phyloP scores from a whole-genome alignment of 805 yeast species.

The Nematodospora valgi region DNA sequence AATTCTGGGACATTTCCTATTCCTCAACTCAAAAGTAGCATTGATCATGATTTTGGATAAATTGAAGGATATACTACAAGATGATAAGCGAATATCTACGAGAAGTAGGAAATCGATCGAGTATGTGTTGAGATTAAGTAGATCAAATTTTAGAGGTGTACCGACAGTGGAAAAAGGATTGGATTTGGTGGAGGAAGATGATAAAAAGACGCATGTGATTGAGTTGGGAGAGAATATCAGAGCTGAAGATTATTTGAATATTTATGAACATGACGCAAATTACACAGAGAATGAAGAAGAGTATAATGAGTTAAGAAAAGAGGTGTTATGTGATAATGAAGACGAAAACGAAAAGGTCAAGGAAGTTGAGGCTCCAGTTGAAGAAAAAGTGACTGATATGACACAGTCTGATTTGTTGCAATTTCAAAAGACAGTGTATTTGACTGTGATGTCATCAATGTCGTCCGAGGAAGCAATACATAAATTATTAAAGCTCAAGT shows the following conservation, averaged over 20 bases:
- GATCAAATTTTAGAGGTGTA: conserved; percentile 35
- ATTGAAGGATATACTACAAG: conserved; percentile 58
- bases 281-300: conserved; percentile 48
- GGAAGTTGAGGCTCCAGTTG: conserved; percentile 13
- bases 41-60: conserved; percentile 53
- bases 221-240: conserved; percentile 46
- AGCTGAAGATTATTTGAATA: conserved; percentile 45
- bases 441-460: conserved; percentile 85
- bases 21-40: conserved; percentile 41
- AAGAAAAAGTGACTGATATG: conserved; percentile 50
- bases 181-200: conserved; percentile 65
- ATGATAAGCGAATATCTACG: conserved; percentile 31
- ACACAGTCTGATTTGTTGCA: conserved; percentile 62
- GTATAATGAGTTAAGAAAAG: conserved; percentile 41
- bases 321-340: conserved; percentile 42
- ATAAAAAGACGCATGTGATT: conserved; percentile 52
- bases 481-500: conserved; percentile 56
- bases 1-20: conserved; percentile 50
- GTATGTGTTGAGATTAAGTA: conserved; percentile 48
- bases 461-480: conserved; percentile 92
- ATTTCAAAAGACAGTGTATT: conserved; percentile 72
- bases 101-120: conserved; percentile 48
- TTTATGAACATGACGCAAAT: conserved; percentile 48
- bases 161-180: conserved; percentile 43
- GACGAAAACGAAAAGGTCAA: conserved; percentile 16